These are phyloP conservation scores for Conidiobolus incongruus DNA, from an alignment of 371 early-diverging fungal species.

Conservation along the genomic window DNA sequence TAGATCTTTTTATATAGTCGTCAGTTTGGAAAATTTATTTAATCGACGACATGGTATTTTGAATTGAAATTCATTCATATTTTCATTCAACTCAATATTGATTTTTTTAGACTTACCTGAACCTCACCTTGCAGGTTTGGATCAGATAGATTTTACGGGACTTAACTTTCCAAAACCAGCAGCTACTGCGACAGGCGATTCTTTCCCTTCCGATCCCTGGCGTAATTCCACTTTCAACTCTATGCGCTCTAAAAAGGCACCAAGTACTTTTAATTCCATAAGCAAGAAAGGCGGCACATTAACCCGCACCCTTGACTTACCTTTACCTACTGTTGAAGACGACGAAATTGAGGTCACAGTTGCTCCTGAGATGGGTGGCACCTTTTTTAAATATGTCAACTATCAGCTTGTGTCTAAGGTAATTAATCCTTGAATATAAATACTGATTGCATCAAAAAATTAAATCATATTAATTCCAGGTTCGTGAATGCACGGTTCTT, in stretches of 20 bases:
- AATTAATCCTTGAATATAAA: constrained; percentile 3
- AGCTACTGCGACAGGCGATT: too few species aligned
- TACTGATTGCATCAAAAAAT: too few species aligned
- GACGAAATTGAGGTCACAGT: constrained; percentile 29
- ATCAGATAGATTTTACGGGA: constrained; percentile 4
- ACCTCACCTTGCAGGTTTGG: constrained; percentile 6
- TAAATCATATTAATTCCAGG: too few species aligned
- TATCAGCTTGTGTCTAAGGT: constrained; percentile 46
- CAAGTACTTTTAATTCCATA: not conserved
- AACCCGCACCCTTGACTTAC: too few species aligned
- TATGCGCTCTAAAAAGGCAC: constrained; percentile 1
- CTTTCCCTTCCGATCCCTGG: not conserved
- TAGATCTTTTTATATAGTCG: constrained; percentile 5
- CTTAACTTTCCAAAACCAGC: not conserved
- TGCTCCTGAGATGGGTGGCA: constrained; percentile 56
- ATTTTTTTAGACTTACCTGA: constrained; percentile 10
- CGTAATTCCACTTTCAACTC: constrained; percentile 6
- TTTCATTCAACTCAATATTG: too few species aligned
- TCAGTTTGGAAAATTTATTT: constrained; percentile 19
- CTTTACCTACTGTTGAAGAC: constrained; percentile 7
- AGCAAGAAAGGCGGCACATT: not conserved
- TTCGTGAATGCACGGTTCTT: constrained; percentile 27
- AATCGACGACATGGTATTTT: constrained; percentile 21
- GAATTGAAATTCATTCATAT: too few species aligned
- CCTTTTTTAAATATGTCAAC: constrained; percentile 57